Base-by-base conservation (phyloP, 495 filamentous ascomycete genomes). In the Polyplosphaeria fusca region DNA sequence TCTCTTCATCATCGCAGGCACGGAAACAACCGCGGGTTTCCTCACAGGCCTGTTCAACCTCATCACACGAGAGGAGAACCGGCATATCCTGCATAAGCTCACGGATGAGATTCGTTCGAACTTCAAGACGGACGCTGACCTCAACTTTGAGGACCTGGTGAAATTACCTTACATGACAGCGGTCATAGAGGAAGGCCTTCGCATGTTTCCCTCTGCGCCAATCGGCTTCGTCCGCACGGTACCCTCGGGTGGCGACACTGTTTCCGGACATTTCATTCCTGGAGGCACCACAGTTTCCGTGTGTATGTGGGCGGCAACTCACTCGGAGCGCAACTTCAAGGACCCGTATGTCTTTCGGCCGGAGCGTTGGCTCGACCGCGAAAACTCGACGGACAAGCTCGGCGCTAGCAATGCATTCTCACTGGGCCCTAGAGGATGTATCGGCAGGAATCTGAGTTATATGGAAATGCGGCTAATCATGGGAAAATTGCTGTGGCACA, bases 281-380 rank as follows among this genome's bases (percentile, higher is more conserved):
- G 47, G 16, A 41, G 47, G 47, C n/a, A 71, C 68, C n/a, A 70
- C 66, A 4, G 72, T 77, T 11, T 67, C 64, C 5, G 43, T 52
- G 2, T 35, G 26, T 27, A 30, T 32, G 40, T 58, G 35, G 32
- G 45, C 55, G 1, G 46, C 45, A 1, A 38, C 24, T 1, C 55
- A 51, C 16, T 50, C 45, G 2, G 23, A 25, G 24, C 24, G 25
- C 5, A 45, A 58, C 24, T 58, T 58, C 37, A 7, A 9, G 20
- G 35, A 32, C 7, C 55, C 55, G 3, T 50, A 43, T 11, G 18
- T 25, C 2, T 58, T 58, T 26, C 11, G 40, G 13, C 55, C 55
- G 13, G 55, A 58, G 37, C 55, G 55, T 5, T 58, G 55, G 55
- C 28, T 61, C 0, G 55, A 64, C 16, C 35, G 41, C 23, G 60